phyloP scores from a whole-genome alignment of 2,329 filamentous ascomycete genomes.

The Aspergillus ochraceoroseus region DNA sequence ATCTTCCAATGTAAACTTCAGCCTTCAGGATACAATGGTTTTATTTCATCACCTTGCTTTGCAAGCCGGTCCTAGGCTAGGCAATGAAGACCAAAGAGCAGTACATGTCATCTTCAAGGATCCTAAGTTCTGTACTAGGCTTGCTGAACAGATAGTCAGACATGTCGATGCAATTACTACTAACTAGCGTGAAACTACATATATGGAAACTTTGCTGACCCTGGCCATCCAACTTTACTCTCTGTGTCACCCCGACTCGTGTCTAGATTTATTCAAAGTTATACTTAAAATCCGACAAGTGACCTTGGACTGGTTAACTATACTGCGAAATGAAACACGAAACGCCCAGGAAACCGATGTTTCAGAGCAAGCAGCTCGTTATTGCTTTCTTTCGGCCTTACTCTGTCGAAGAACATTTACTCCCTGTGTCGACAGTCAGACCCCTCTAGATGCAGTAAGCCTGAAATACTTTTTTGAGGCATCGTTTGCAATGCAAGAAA shows the following conservation, averaged over 20 bases:
- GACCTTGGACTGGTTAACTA: slow-evolving; percentile 49
- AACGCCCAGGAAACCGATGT: slow-evolving; percentile 36
- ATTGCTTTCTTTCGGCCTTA: slow-evolving; percentile 53
- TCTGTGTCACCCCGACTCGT: slow-evolving; percentile 23
- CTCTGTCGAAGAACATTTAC: slow-evolving; percentile 51
- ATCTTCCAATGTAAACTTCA: slow-evolving; percentile 57
- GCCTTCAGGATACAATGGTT: slow-evolving; percentile 47
- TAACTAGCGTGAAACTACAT: slow-evolving; percentile 57
- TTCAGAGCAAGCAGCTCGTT: slow-evolving; percentile 40
- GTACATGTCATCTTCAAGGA: slow-evolving; percentile 51
- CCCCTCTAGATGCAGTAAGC: slow-evolving; percentile 8
- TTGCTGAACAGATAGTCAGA: slow-evolving; percentile 48
- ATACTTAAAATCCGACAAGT: slow-evolving; percentile 44
- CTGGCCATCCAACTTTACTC: slow-evolving; percentile 44
- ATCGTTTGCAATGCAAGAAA: slow-evolving; percentile 48
- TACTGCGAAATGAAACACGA: slow-evolving; percentile 47
- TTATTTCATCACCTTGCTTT: slow-evolving; percentile 51
- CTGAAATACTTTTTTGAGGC: slow-evolving; percentile 36
- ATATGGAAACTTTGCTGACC: slow-evolving; percentile 56
- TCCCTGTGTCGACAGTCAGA: slow-evolving; percentile 7
- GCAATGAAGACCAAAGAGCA: slow-evolving; percentile 39
- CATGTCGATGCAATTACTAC: slow-evolving; percentile 46
- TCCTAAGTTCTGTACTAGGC: slow-evolving; percentile 45
- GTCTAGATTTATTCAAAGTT: slow-evolving; percentile 24
- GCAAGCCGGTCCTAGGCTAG: slow-evolving; percentile 51